A percentile compares a stretch with the other conserved stretches of the same genome.
Evolutionary conservation across 1,139 yeast genomes (phyloP).

Genomic region (Debaryomyces subglobosus): DNA sequence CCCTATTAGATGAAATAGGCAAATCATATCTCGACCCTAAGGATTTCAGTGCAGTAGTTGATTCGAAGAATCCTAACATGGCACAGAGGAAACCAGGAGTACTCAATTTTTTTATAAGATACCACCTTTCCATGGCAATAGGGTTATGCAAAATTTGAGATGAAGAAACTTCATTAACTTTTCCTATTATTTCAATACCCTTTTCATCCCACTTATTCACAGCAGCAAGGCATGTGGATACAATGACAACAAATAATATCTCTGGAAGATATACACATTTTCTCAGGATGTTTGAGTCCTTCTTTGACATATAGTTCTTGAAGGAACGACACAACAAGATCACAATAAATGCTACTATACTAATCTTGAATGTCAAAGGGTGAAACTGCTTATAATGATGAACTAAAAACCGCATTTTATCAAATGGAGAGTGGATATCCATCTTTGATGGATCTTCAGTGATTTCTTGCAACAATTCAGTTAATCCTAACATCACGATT

Average conservation of each 20-base stretch:
- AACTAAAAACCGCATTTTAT: constrained; percentile 63
- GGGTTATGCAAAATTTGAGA: constrained; percentile 37
- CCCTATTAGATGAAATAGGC: constrained; percentile 75
- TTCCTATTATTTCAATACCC: constrained; percentile 74
- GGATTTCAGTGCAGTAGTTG: constrained; percentile 89
- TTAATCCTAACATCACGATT: constrained; percentile 73
- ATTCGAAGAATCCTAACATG: constrained; percentile 88
- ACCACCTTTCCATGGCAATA: constrained; percentile 27
- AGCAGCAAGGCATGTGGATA: constrained; percentile 62
- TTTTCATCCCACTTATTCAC: constrained; percentile 54
- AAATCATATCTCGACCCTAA: constrained; percentile 66
- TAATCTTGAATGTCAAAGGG: constrained; percentile 54
- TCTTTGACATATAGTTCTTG: constrained; percentile 39
- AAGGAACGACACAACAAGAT: constrained; percentile 43
- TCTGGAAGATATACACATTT: constrained; percentile 72
- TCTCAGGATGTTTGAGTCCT: constrained; percentile 19
- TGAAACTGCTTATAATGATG: constrained; percentile 46
- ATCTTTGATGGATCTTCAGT: constrained; percentile 36
- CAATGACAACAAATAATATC: constrained; percentile 71
- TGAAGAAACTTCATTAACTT: constrained; percentile 41
- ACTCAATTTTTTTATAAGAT: constrained; percentile 46
- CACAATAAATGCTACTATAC: constrained; percentile 47
- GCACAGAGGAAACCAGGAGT: constrained; percentile 76
- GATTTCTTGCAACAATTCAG: constrained; percentile 36
- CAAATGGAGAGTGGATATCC: constrained; percentile 79